A percentile compares a stretch with the other conserved stretches of the same genome.
These are phyloP conservation scores for Vanrija sp. DNA, from an alignment of 1,284 basidiomycete species.

Conservation along the genomic window DNA sequence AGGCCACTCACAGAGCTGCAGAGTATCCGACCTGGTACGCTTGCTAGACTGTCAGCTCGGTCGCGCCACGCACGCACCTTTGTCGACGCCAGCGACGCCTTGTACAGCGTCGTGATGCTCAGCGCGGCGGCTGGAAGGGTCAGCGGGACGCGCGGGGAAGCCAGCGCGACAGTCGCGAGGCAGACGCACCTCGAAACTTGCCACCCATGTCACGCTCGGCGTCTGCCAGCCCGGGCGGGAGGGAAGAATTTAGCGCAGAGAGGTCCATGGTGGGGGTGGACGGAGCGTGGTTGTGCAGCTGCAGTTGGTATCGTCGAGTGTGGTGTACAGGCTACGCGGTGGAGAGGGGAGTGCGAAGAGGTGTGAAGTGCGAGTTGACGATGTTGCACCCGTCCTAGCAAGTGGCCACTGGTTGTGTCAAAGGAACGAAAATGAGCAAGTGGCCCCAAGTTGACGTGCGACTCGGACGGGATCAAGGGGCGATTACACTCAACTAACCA, in stretches of 20 bases:
- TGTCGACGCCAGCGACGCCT: constrained; percentile 44
- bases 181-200: constrained; percentile 49
- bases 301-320: no score
- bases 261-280: constrained; percentile 37
- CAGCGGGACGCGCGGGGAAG: not conserved
- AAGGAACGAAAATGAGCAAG: no score
- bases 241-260: constrained; percentile 42
- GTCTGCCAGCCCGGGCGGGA: constrained; percentile 45
- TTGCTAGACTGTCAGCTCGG: constrained; percentile 31
- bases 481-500: no score
- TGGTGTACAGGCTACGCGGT: no score
- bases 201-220: constrained; percentile 50
- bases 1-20: constrained; percentile 41
- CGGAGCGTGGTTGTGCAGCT: no score
- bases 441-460: no score
- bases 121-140: constrained; percentile 43
- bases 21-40: constrained; percentile 49
- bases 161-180: not conserved
- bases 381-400: no score
- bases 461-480: no score
- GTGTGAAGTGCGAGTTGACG: no score
- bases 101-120: constrained; percentile 50
- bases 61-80: constrained; percentile 36
- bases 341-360: no score
- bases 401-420: no score